Evolutionary conservation across 2,329 filamentous ascomycete genomes (phyloP), one percentile per base, ranked within the genome.

Genomic region (Penicillium sp.): DNA sequence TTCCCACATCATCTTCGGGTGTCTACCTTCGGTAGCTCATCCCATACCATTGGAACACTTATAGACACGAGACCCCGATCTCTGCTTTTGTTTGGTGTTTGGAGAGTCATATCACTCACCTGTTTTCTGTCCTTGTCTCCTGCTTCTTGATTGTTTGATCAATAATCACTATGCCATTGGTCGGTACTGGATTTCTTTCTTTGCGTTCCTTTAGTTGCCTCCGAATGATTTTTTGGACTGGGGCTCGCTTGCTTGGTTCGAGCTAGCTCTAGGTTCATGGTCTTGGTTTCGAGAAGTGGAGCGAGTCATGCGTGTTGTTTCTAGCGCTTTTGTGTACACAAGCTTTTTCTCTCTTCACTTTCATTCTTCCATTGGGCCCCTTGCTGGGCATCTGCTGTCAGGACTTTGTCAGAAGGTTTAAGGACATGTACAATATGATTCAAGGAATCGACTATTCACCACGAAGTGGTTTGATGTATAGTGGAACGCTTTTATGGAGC

Each of bases 31-130:
- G 37, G 11, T 38, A 17, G 22, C 35, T 20, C 38, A 11, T 20
- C 25, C 41, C 37, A 39, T 58, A 35, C 55, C 25, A 49, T 57
- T 65, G 58, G 54, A 63, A 54, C 51, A 55, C n/a, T 57, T 53
- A 57, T 61, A 65, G 57, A 65, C 54, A 63, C 57, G 61, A 61
- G 63, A 61, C 56, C 58, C 54, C 45, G 45, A 56, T 62, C 41
- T 61, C 56, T 59, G 37, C 12, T 56, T 57, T 58, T 7, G 42
- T 55, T 55, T 22, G 56, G 56, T 61, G 52, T 59, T 42, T 42
- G 58, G 60, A 58, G 61, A 59, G 59, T 51, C 54, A 57, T 25
- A 34, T 58, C 20, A 50, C 48, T 52, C 31, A 38, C 50, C 37
- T 43, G 15, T 54, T 25, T 61, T 15, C 31, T 20, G 5, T 35